Base-by-base conservation (phyloP, 2,329 filamentous ascomycete genomes). In the Chrysoporthe deuterocubensis region DNA sequence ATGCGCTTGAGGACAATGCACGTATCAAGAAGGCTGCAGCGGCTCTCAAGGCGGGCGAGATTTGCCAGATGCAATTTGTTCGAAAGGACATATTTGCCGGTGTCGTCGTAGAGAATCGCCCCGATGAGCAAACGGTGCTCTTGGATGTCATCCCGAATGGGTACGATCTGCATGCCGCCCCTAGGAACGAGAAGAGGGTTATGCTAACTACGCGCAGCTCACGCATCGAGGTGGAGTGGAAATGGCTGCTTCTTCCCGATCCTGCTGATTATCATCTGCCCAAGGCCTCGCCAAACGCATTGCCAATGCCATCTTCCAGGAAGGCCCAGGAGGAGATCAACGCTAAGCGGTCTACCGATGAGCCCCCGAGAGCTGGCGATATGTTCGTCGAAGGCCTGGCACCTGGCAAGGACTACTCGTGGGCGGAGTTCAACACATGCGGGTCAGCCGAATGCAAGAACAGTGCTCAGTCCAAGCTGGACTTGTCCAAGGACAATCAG, bases 71-170 rank as follows among this genome's bases (percentile, higher is more conserved):
- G 76, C 96, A 99, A 78, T 91, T 91, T 76, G 83, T 91, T 79
- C 87, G 90, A 76, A 90, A 92, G 48, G 93, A 98, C 67, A 96
- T 98, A 54, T 97, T 97, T 79, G 96, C 94, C 48, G 96, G 94
- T 64, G 84, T 93, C 65, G 90, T 99, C 60, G 85, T 96, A 34
- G 92, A 97, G 80, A 98, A 97, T 72, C 85, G 92, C 68, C 81
- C 81, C 21, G 88, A 88, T 65, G 95, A 97, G 80, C 87, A 92
- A 76, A 91, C 85, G 67, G 80, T 97, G 32, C 82, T 97, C 40
- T 79, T 98, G 52, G 92, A 97, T 73, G 86, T 97, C 71, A 83
- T 98, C 72, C 95, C 96, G 46, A 90, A 91, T 77, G 92, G 92
- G 89, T 94, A 88, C 79, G 89, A 85, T 48, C 21, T 8, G 40